Conservation (phyloP, 2,329 filamentous ascomycete genomes). For the Boeremia exigua region DNA sequence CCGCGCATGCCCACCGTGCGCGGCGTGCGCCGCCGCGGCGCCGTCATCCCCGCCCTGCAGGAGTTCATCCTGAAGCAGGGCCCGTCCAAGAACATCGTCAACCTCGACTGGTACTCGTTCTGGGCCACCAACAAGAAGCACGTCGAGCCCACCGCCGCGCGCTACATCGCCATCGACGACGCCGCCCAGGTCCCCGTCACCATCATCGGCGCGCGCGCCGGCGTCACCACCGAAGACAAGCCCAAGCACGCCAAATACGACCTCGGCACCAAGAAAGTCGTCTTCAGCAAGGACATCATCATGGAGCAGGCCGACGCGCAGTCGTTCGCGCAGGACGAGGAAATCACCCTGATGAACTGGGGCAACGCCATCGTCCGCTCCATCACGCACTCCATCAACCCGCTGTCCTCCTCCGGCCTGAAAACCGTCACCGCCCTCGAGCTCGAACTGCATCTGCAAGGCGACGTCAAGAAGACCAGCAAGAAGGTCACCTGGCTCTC, state of each 20-base stretch:
- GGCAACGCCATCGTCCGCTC: constrained; percentile 83
- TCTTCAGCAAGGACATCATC: constrained; percentile 75
- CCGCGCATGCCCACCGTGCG: constrained; percentile 85
- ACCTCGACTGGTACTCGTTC: constrained; percentile 78
- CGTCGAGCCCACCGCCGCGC: constrained; percentile 56
- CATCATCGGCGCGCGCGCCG: constrained; percentile 66
- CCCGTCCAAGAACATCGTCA: constrained; percentile 81
- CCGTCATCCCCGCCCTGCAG: constrained; percentile 78
- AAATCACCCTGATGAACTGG: constrained; percentile 97
- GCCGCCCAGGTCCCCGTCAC: constrained; percentile 74
- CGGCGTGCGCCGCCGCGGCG: constrained; percentile 77
- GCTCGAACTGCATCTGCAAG: constrained; percentile 86
- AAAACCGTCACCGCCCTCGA: constrained; percentile 71
- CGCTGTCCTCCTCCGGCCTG: constrained; percentile 54
- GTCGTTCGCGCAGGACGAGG: constrained; percentile 81
- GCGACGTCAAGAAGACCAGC: constrained; percentile 92
- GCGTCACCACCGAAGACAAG: constrained; percentile 71
- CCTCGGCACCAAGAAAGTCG: constrained; percentile 84
- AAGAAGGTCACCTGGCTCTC: constrained; percentile 98
- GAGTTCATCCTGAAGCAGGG: constrained; percentile 88
- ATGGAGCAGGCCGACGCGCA: constrained; percentile 88
- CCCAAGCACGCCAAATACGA: constrained; percentile 91
- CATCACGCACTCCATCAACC: constrained; percentile 61
- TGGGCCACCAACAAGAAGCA: constrained; percentile 62
- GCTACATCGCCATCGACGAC: constrained; percentile 65